phyloP scores from a whole-genome alignment of 2,329 filamentous ascomycete genomes.

The Penicillium sp. region DNA sequence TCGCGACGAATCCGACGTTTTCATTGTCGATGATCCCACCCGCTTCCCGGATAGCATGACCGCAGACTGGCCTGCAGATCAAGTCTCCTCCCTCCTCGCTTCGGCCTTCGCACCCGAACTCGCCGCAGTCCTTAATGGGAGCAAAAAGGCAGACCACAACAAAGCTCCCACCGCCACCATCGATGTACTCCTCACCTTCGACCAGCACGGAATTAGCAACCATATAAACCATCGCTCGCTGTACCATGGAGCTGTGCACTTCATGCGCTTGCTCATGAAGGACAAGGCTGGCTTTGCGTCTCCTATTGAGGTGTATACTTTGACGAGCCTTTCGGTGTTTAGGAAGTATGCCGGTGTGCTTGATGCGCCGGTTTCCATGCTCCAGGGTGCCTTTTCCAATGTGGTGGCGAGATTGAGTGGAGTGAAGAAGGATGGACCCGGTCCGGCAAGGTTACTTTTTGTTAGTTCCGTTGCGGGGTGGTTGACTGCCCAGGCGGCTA shows the following conservation, averaged over 20 bases:
- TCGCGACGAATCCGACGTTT: conserved; percentile 71
- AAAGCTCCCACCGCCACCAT: conserved; percentile 58
- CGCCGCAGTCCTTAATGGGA: conserved; percentile 33
- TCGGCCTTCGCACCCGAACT: conserved; percentile 71
- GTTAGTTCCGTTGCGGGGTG: conserved; percentile 66
- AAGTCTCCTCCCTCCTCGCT: conserved; percentile 69
- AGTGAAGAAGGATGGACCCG: conserved; percentile 20
- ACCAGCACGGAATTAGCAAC: conserved; percentile 73
- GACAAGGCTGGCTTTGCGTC: conserved; percentile 63
- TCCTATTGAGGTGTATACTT: conserved; percentile 81
- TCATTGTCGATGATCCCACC: conserved; percentile 76
- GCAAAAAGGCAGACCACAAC: conserved; percentile 32
- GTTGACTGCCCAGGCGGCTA: conserved; percentile 73
- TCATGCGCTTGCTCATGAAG: conserved; percentile 66
- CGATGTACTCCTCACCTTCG: conserved; percentile 88
- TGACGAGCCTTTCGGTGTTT: conserved; percentile 68
- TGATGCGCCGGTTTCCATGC: conserved; percentile 71
- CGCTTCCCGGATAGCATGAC: conserved; percentile 88
- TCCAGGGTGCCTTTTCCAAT: conserved; percentile 51
- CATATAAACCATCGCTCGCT: conserved; percentile 94
- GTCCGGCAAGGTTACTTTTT: conserved; percentile 62
- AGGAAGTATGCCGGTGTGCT: conserved; percentile 81
- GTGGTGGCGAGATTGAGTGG: conserved; percentile 14
- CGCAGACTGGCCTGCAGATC: conserved; percentile 68
- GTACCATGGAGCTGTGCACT: conserved; percentile 75